Evolutionary conservation across 495 filamentous ascomycete genomes (phyloP).

Genomic region (Aspergillus biplanus): DNA sequence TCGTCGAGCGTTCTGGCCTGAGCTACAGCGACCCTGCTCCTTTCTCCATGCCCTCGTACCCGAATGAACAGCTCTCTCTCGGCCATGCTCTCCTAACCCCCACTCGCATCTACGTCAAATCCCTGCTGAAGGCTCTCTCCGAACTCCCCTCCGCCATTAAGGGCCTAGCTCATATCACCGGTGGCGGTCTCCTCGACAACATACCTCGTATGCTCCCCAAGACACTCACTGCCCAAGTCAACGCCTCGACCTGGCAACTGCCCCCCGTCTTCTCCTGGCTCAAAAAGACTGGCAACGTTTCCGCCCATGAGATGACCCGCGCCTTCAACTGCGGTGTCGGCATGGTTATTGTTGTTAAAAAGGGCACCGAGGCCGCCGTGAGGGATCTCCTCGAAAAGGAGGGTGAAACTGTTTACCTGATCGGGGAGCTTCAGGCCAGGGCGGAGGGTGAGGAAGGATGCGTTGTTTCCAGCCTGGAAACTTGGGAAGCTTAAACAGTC

Average conservation of each 20-base stretch:
- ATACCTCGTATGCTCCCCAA: conserved; percentile 88
- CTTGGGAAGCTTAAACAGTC: conserved; percentile 56
- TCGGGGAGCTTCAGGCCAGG: conserved; percentile 67
- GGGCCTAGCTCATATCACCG: conserved; percentile 95
- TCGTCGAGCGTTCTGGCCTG: conserved; percentile 73
- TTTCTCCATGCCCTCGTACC: conserved; percentile 61
- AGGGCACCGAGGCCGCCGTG: conserved; percentile 56
- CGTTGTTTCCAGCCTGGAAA: conserved; percentile 67
- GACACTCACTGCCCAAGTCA: conserved; percentile 74
- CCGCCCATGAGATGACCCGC: conserved; percentile 74
- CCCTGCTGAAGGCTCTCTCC: conserved; percentile 63
- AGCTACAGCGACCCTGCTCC: conserved; percentile 70
- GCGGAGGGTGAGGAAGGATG: conserved; percentile 63
- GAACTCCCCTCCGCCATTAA: conserved; percentile 73
- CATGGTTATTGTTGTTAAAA: conserved; percentile 81
- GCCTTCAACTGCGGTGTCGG: conserved; percentile 95
- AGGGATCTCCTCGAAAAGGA: conserved; percentile 53
- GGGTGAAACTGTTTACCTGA: conserved; percentile 77
- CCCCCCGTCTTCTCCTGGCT: conserved; percentile 85
- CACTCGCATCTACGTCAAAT: conserved; percentile 79
- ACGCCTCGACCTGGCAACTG: conserved; percentile 70
- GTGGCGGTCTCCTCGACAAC: conserved; percentile 89
- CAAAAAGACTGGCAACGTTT: conserved; percentile 73
- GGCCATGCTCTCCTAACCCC: conserved; percentile 79
- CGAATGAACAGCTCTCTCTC: conserved; percentile 47